Evolutionary conservation across 768 basidiomycete species (phyloP), one percentile per base, ranked within the genome.

Genomic region (Cystobasidium ongulense): DNA sequence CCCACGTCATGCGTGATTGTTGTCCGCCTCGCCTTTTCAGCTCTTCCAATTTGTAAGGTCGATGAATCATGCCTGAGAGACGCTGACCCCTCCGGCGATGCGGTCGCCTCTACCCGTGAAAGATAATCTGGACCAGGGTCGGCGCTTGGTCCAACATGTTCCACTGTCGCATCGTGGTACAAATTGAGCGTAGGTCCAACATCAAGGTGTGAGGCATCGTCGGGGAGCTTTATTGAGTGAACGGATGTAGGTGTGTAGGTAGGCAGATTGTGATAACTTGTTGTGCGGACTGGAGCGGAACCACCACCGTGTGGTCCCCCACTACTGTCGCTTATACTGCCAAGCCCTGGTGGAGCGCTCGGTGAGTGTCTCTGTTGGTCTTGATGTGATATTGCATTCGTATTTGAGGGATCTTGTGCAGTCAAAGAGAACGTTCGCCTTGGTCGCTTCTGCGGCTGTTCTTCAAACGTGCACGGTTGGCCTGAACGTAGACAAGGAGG

Each of bases 81-180:
- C 2, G 33, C 2, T 23, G 27, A 23, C 29, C 29, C 25, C 5
- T 23, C 21, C 29, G 33, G 57, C 11, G 57, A 50, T 31, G 57
- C 8, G 25, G 33, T 59, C 5, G 57, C 57, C 57, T 59, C 33
- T 10, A 59, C 57, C 29, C 57, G 4, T 59, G 57, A 35, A 27
- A 59, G 25, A 21, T 59, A 59, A 35, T 59, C 57, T 29, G 63
- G 27, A 4, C 63, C 63, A 17, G 29, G 15, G 33, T 64, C 63
- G 31, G 27, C 63, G 25, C 63, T 64, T 27, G 63, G 63, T 4
- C 63, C 63, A 25, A 64, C 63, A 35, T 64, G 63, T 35, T 64
- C 63, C 5, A 64, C 38, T 15, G 63, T 64, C n/a, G 63, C 25
- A 27, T 43, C 63, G 41, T 64, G 18, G 36, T 64, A 64, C 63